Conservation (phyloP, 2,329 filamentous ascomycete genomes). For the Dothideomycetidae sp. region DNA sequence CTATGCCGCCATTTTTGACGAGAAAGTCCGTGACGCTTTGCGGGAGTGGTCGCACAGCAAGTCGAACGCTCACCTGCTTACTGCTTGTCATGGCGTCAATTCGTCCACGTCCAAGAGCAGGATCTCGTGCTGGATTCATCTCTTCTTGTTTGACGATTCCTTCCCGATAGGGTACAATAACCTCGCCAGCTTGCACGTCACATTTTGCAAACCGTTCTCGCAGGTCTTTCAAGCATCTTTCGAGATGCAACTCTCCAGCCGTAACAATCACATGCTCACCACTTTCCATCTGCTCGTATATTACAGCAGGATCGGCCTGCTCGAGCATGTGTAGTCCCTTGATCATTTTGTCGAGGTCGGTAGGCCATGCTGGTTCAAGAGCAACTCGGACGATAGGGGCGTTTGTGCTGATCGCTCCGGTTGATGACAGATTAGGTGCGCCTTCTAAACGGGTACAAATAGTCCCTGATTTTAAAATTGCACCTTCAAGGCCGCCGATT, state of each 20-base stretch:
- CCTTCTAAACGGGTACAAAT: slow-evolving; percentile 78
- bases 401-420: slow-evolving; percentile 57
- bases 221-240: slow-evolving; percentile 84
- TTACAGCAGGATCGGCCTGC: slow-evolving; percentile 87
- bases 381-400: slow-evolving; percentile 85
- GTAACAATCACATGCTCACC: slow-evolving; percentile 93
- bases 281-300: slow-evolving; percentile 84
- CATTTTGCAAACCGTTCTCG: slow-evolving; percentile 85
- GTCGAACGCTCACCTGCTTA: slow-evolving; percentile 65
- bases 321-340: slow-evolving; percentile 72
- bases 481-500: slow-evolving; percentile 79
- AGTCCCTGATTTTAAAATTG: slow-evolving; percentile 91
- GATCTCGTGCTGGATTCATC: slow-evolving; percentile 79
- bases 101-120: slow-evolving; percentile 71
- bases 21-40: slow-evolving; percentile 70
- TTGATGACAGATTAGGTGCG: slow-evolving; percentile 77
- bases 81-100: slow-evolving; percentile 65
- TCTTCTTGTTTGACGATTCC: slow-evolving; percentile 73
- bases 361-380: slow-evolving; percentile 81
- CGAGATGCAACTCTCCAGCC: slow-evolving; percentile 85
- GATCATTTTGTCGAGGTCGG: slow-evolving; percentile 90
- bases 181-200: slow-evolving; percentile 83
- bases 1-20: slow-evolving; percentile 60
- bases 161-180: slow-evolving; percentile 92
- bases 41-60: slow-evolving; percentile 70